Evolutionary conservation across 352 stramenopile genomes (phyloP).

Genomic region (Peronospora farinosa): DNA sequence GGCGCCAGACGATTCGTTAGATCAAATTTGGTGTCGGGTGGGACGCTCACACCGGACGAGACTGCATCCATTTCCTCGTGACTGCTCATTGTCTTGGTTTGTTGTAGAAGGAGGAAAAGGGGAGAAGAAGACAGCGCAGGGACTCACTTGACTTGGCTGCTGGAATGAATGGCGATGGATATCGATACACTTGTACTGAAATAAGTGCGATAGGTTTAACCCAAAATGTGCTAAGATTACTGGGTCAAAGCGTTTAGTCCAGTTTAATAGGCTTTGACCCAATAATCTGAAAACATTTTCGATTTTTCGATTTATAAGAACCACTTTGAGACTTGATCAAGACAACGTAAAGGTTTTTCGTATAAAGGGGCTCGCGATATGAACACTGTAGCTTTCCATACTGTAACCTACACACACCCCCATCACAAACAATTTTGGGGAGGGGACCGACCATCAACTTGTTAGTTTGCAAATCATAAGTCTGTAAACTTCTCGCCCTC

Average conservation of each 20-base stretch:
- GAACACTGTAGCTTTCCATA: no score
- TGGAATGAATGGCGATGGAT: slow-evolving; percentile 37
- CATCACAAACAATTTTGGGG: not conserved
- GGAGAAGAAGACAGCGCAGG: not conserved
- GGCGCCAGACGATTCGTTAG: slow-evolving; percentile 91
- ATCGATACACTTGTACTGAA: not conserved
- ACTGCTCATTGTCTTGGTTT: slow-evolving; percentile 26
- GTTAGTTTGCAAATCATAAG: not conserved
- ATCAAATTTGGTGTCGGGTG: slow-evolving; percentile 84
- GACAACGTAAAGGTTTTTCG: no score
- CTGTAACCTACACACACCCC: no score
- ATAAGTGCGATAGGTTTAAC: not conserved
- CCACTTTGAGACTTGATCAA: no score
- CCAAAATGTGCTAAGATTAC: no score
- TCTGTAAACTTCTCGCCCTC: not conserved
- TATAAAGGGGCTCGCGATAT: no score
- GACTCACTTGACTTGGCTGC: not conserved
- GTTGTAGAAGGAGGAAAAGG: not conserved
- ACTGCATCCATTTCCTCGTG: slow-evolving; percentile 38
- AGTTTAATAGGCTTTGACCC: no score
- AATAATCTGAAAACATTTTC: no score
- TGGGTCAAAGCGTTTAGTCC: no score
- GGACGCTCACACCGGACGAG: slow-evolving; percentile 36
- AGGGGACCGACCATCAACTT: not conserved
- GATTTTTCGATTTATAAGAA: no score